Evolutionary conservation across 768 basidiomycete genomes (phyloP), one percentile per base, ranked within the genome.

Genomic region (Podaxis rugospora): DNA sequence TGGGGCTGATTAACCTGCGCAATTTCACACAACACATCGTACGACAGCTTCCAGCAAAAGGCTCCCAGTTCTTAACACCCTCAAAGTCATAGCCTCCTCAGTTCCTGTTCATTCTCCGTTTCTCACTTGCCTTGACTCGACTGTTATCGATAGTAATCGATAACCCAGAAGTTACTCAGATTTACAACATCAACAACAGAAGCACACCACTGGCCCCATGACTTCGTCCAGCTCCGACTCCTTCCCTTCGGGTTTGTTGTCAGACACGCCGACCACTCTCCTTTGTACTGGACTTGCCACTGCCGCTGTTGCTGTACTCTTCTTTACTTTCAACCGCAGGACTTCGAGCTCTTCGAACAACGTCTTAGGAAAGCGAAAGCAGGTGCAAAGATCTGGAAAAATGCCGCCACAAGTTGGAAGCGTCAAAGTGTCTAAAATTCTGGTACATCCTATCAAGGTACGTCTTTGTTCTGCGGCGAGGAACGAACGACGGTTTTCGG

Each of bases 401-500:
- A 52, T 62, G 51, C 47, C 50, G 4, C 68, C 65, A 50, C 36
- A 55, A 52, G 66, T 72, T 55, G 74, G 72, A 21, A 64, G 73
- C 27, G 74, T 80, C 14, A 75, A 68, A 11, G 82, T 89, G 23
- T 78, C 82, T 0, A 85, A 82, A 68, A 81, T 89, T 21, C 63
- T 88, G 37, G 66, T 89, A 2, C 88, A 89, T 67, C 88, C 88
- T 42, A 85, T 89, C 73, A 89, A 89, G 78, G 88, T 83, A 50
- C 64, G 70, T 62, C 40, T 11, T 16, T 62, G 40, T 16, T 49
- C 47, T 27, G 21, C 47, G 18, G 9, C 11, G n/a, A 18, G 42
- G 42, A 44, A 18, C 39, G 14, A n/a, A 13, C 16, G 39, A 18
- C 5, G 7, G 18, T 21, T 47, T 42, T 42, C 5, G 40, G 40